Conservation (phyloP, 495 filamentous ascomycete species). For the Halenospora varia region DNA sequence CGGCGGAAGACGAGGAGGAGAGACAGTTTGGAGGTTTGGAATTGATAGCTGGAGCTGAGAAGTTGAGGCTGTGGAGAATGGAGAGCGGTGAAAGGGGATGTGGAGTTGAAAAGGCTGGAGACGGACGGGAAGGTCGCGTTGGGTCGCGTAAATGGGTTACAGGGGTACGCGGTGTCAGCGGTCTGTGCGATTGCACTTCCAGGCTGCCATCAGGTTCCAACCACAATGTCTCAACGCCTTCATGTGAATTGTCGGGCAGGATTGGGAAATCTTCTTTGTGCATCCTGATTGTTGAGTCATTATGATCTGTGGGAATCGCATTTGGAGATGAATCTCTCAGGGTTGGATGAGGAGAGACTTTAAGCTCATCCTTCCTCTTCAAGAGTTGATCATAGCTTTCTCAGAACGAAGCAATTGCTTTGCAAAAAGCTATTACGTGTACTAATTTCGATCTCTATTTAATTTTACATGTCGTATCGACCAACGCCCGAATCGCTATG, state of each 20-base stretch:
- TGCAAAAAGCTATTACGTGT: no score
- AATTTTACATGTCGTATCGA: background rate
- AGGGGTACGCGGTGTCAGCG: slow-evolving; percentile 20
- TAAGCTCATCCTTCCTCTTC: no score
- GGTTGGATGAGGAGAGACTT: background rate
- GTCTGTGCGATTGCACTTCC: background rate
- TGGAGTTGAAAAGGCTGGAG: background rate
- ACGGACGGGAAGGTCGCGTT: slow-evolving; percentile 6
- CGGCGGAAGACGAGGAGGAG: slow-evolving; percentile 10
- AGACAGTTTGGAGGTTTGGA: slow-evolving; percentile 16
- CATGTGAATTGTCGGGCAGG: background rate
- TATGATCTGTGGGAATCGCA: no score
- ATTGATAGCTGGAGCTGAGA: background rate
- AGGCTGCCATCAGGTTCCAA: no score
- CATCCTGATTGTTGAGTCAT: no score
- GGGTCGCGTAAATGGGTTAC: slow-evolving; percentile 11
- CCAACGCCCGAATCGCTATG: slow-evolving; percentile 17
- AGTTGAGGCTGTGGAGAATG: slow-evolving; percentile 2
- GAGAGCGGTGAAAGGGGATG: background rate
- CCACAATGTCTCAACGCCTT: background rate
- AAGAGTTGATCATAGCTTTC: no score
- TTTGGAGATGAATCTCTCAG: background rate
- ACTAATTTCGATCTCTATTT: background rate
- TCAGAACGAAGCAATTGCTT: background rate
- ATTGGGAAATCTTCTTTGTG: background rate